Conservation (phyloP, 306 rosid species). For the Mimosa bimucronata region DNA sequence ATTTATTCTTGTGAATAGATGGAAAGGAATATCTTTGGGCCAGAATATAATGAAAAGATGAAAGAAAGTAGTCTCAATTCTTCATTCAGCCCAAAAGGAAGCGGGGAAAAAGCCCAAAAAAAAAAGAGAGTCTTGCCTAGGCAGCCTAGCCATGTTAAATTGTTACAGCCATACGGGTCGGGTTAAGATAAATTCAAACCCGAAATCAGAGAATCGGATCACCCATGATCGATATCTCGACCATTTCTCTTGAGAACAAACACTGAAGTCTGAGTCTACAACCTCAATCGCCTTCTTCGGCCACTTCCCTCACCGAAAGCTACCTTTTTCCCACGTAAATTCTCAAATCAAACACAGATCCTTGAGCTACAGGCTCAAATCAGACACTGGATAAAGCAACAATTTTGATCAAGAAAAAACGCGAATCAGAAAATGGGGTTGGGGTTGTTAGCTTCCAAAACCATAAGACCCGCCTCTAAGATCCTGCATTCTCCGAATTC, state of each 20-base stretch:
- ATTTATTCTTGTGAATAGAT: too few relatives aligned
- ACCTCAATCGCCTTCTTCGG: background rate
- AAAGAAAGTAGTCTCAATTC: background rate
- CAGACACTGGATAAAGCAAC: background rate
- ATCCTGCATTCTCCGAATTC: constrained; percentile 58
- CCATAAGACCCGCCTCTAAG: constrained; percentile 66
- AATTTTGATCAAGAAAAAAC: background rate
- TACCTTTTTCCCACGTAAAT: background rate
- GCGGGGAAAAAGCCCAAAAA: background rate
- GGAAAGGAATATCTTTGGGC: too few relatives aligned
- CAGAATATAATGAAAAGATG: too few relatives aligned
- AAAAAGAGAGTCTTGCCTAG: background rate
- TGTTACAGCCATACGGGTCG: background rate
- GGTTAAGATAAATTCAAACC: constrained; percentile 23
- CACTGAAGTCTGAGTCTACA: background rate
- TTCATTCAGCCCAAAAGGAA: background rate
- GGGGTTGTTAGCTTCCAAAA: constrained; percentile 77
- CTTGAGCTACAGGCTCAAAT: background rate
- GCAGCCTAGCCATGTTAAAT: too few relatives aligned
- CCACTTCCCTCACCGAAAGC: background rate
- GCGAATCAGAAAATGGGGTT: constrained; percentile 67
- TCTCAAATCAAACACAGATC: constrained; percentile 39
- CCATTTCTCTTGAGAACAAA: background rate
- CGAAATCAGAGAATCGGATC: background rate
- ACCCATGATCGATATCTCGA: constrained; percentile 14